Percentiles rank a stretch among this genome's conserved stretches.
Evolutionary conservation across 2,329 filamentous ascomycete genomes (phyloP).

Genomic region (Acrodontium crateriforme): DNA sequence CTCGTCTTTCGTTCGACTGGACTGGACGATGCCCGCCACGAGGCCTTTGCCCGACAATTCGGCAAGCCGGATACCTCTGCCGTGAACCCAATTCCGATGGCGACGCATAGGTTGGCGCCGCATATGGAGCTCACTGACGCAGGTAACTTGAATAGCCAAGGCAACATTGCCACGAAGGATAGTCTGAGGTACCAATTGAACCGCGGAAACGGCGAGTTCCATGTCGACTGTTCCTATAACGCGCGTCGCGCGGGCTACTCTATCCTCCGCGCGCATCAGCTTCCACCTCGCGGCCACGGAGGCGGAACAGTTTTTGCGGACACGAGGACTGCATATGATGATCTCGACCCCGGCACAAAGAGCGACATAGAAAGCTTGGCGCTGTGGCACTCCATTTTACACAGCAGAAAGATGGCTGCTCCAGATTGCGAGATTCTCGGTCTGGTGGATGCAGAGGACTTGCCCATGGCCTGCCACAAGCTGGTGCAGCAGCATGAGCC

Average conservation of each 20-base stretch:
- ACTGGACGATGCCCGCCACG: constrained; percentile 37
- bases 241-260: constrained; percentile 40
- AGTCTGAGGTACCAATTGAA: constrained; percentile 4
- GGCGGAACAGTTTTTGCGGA: constrained; percentile 42
- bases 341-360: constrained; percentile 25
- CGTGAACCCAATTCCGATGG: too few relatives aligned
- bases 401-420: constrained; percentile 37
- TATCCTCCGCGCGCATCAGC: constrained; percentile 35
- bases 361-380: constrained; percentile 15
- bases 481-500: constrained; percentile 38
- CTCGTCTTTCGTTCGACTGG: constrained; percentile 38
- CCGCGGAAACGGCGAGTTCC: constrained; percentile 38
- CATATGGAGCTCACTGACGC: constrained; percentile 46
- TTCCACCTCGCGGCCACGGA: constrained; percentile 35
- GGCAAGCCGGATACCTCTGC: constrained; percentile 48
- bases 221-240: constrained; percentile 43
- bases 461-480: constrained; percentile 29
- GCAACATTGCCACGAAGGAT: constrained; percentile 2
- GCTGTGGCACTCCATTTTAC: constrained; percentile 32
- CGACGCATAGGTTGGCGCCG: too few relatives aligned
- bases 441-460: constrained; percentile 27
- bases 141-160: constrained; percentile 30
- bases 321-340: constrained; percentile 35
- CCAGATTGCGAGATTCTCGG: constrained; percentile 36
- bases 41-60: constrained; percentile 36